phyloP scores from a whole-genome alignment of 805 yeast species.

The Cyberlindnera mycetangii region DNA sequence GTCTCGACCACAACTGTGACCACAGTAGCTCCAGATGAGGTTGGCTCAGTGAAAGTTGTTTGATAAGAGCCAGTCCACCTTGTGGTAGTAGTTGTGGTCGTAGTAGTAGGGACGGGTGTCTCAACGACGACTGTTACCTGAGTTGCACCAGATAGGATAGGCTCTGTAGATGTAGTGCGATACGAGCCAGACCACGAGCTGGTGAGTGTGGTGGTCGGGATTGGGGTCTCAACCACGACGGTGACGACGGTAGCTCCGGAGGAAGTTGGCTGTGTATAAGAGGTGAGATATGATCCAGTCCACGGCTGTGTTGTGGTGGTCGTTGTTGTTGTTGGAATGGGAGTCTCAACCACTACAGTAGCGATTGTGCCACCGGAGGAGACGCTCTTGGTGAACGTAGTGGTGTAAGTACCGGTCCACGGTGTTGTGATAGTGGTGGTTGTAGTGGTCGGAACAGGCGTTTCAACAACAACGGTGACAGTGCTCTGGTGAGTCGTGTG shows the following conservation, averaged over 20 bases:
- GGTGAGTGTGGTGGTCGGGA: constrained; percentile 2
- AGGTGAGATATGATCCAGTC: constrained; percentile 6
- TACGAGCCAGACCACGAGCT: too few species aligned
- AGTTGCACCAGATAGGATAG: neutral
- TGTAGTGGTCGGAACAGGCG: neutral
- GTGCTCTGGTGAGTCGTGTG: neutral
- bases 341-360: constrained; percentile 2
- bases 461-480: constrained; percentile 1
- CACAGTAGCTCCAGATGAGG: neutral
- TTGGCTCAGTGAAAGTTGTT: neutral
- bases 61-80: constrained; percentile 1
- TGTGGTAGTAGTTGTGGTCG: too few species aligned
- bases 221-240: constrained; percentile 4
- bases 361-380: constrained; percentile 6
- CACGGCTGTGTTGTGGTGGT: neutral
- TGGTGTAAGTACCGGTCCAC: constrained; percentile 15
- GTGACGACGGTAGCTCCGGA: neutral
- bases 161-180: neutral
- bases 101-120: neutral
- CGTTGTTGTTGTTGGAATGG: neutral
- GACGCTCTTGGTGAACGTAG: constrained; percentile 12
- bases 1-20: constrained; percentile 2
- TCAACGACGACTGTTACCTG: neutral
- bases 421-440: constrained; percentile 1
- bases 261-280: constrained; percentile 1